Base-by-base conservation (phyloP, 2,329 filamentous ascomycete species). In the Aspergillus sp. region DNA sequence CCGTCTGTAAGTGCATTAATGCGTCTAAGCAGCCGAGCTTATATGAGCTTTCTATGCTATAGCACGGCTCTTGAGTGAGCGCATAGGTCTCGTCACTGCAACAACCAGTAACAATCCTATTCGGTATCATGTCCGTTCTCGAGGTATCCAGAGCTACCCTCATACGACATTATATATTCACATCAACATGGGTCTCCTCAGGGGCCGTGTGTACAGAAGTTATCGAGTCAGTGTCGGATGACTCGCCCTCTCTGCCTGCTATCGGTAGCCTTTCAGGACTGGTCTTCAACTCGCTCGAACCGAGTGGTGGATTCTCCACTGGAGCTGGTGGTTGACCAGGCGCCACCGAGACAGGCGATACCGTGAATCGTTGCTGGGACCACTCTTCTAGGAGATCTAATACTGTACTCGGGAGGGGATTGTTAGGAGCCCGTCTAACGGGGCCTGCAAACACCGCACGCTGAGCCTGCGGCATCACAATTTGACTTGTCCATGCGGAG, bases 31-130 rank as follows among this genome's bases (percentile, higher is more conserved):
- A 22, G 5, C 5, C 22, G 7, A 22, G 22, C 3, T 22, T 22
- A 22, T 22, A 22, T 22, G 22, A 22, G 7, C 5, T 6, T 22
- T 7, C 22, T 22, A 22, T 22, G 22, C 22, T 22, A 6, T 22
- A 7, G 22, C 22, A n/a, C n/a, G n/a, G n/a, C n/a, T n/a, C n/a
- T n/a, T n/a, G n/a, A n/a, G n/a, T n/a, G n/a, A n/a, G n/a, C n/a
- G n/a, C n/a, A 22, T 22, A 22, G 22, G 22, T 22, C 22, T 7
- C 22, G 3, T 22, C 22, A 7, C 7, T 22, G 22, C 5, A 7
- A 22, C 22, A 22, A 22, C 22, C 22, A 64, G 80, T 95, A 30
- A 30, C 26, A 30, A 30, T 30, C 8, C 26, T 30, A 30, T 30
- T 11, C 10, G 26, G 26, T 30, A 30, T 30, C 9, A 11, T 26